These are phyloP conservation scores for Ettlia oleoabundans DNA, from an alignment of 139 green algal species.

Conservation along the genomic window DNA sequence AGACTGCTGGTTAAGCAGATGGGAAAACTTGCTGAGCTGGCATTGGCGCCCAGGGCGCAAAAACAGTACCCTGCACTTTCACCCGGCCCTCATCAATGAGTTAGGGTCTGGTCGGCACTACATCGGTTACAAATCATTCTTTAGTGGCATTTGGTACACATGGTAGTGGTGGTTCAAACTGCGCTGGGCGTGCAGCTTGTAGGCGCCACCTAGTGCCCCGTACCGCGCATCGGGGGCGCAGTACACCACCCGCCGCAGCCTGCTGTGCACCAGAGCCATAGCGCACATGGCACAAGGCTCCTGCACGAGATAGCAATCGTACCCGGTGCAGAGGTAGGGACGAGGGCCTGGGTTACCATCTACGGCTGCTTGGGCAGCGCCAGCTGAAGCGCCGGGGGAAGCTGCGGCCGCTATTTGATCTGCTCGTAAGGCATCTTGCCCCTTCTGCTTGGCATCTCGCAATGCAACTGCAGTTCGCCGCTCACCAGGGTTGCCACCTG, in stretches of 20 bases:
- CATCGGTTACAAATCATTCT: background rate
- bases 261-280: conserved; percentile 92
- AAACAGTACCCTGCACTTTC: no score
- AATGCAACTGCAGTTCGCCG: background rate
- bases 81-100: background rate
- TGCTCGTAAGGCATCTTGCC: no score
- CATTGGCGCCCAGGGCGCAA: no score
- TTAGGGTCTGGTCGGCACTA: background rate
- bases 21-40: no score
- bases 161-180: conserved; percentile 88
- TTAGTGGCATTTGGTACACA: conserved; percentile 70
- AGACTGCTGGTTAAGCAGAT: no score
- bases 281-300: conserved; percentile 97
- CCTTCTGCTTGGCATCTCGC: no score
- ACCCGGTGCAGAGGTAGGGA: conserved; percentile 95
- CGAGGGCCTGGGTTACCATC: conserved; percentile 16
- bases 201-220: conserved; percentile 65
- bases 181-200: conserved; percentile 69
- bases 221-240: conserved; percentile 37
- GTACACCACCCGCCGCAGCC: conserved; percentile 80
- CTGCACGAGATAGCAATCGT: conserved; percentile 82
- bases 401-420: background rate
- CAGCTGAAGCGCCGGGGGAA: background rate
- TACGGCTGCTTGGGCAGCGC: background rate
- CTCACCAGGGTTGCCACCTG: background rate